Evolutionary conservation across 805 yeast genomes (phyloP).

Genomic region (Wickerhamomyces kurtzmanii): DNA sequence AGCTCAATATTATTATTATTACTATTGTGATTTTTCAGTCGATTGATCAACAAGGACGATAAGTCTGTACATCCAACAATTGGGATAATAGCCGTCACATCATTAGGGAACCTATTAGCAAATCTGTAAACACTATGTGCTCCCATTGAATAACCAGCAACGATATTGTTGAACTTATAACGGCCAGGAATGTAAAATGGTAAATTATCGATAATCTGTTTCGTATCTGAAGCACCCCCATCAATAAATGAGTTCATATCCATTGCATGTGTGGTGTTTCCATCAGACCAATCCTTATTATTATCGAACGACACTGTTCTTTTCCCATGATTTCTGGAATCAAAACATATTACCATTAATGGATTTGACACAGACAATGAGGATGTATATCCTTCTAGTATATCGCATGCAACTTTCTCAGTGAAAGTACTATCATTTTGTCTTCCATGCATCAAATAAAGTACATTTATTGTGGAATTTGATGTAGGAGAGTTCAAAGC

Average conservation of each 20-base stretch:
- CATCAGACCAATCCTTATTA: conserved; percentile 7
- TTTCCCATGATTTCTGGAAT: conserved; percentile 13
- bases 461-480: no score
- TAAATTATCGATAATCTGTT: conserved; percentile 9
- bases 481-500: no score
- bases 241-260: conserved; percentile 12
- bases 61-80: conserved; percentile 14
- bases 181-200: conserved; percentile 6
- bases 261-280: conserved; percentile 9
- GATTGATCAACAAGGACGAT: conserved; percentile 8
- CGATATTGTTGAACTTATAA: conserved; percentile 2
- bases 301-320: conserved; percentile 4
- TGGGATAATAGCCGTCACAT: conserved; percentile 10
- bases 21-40: conserved; percentile 4
- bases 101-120: conserved; percentile 5
- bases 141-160: conserved; percentile 16
- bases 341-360: conserved; percentile 10
- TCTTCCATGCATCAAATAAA: no score
- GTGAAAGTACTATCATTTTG: no score
- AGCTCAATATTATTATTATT: no score
- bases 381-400: no score
- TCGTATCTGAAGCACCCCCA: conserved; percentile 10
- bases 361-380: no score
- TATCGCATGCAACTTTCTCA: no score
- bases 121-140: conserved; percentile 12